Conservation (phyloP, 2,329 filamentous ascomycete genomes). For the Diaporthe destruens region DNA sequence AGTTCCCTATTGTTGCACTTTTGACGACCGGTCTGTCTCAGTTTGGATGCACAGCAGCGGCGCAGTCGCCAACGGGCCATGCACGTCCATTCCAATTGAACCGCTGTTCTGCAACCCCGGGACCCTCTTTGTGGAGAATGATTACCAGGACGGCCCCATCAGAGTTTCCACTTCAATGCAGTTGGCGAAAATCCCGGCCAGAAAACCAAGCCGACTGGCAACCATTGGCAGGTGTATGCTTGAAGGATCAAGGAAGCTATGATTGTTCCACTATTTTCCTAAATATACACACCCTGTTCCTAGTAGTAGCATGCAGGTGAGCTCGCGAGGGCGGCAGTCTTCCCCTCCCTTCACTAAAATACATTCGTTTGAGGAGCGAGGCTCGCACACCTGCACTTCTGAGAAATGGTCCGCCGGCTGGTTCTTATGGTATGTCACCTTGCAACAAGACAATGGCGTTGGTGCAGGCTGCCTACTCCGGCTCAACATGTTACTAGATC, state of each 20-base stretch:
- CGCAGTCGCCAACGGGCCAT: constrained; percentile 22
- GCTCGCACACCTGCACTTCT: too few relatives aligned
- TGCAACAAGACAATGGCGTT: not conserved
- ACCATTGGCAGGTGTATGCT: constrained; percentile 8
- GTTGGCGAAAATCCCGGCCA: constrained; percentile 7
- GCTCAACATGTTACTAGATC: too few relatives aligned
- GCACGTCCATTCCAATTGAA: not conserved
- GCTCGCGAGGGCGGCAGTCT: not conserved
- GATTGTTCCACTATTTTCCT: not conserved
- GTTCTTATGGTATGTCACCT: not conserved
- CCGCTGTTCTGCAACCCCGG: not conserved
- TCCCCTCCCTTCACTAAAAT: not conserved
- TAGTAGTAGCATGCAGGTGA: too few relatives aligned
- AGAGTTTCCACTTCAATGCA: constrained; percentile 2
- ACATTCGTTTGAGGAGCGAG: too few relatives aligned
- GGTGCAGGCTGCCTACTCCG: too few relatives aligned
- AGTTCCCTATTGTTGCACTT: not conserved
- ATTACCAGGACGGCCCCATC: not conserved
- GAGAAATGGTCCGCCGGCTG: not conserved
- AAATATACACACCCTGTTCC: not conserved
- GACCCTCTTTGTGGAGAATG: constrained; percentile 5
- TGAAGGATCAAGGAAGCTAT: not conserved
- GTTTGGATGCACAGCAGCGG: not conserved
- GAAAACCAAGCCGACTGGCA: not conserved
- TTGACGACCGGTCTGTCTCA: constrained; percentile 2